Base-by-base conservation (phyloP, 148 eudicot species). In the Chenopodium berlandieri region DNA sequence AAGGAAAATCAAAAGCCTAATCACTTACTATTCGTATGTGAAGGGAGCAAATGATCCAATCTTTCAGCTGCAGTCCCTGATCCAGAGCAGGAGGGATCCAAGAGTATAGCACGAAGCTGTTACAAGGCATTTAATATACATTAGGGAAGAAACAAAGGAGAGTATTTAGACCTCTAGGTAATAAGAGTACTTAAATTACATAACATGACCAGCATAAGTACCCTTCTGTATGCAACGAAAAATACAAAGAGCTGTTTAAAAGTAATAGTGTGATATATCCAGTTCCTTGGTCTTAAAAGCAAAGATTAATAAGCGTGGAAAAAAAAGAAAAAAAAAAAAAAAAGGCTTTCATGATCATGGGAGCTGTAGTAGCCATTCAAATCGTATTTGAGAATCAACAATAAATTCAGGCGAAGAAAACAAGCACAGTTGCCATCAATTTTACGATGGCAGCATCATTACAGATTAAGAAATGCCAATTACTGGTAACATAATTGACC, bases 11-110 rank as follows among this genome's bases (percentile, higher is more conserved):
- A 8, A 44, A 5, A 30, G 22, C 52, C 1, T 31, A 16, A 50
- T 79, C 79, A 76, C 82, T 78, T 63, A 92, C 95, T 88, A 86
- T 86, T 82, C 64, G 23, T 88, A 85, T 86, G 84, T 63, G 99
- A 97, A 80, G 99, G 99, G 31, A 97, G 97, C 58, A 97, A 83
- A 87, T 97, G 92, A 89, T 97, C 99, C 82, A 97, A 78, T 91
- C 99, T 92, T 14, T 92, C 89, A 75, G 91, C 89, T 83, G 88
- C 88, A 76, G 98, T 97, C 86, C 99, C 99, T 68, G 99, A 97
- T 83, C 99, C 99, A 79, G 99, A 97, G 90, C 99, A 97, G 75
- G 99, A 97, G 74, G 99, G 99, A 88, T 97, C 99, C 78, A 97
- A 88, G 73, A 97, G 95, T 84, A 97, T 91, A 37, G 95, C 99